These are phyloP conservation scores for Yamadazyma pseudoaaseri DNA, from an alignment of 1,139 yeast genomes.

Conservation along the genomic window DNA sequence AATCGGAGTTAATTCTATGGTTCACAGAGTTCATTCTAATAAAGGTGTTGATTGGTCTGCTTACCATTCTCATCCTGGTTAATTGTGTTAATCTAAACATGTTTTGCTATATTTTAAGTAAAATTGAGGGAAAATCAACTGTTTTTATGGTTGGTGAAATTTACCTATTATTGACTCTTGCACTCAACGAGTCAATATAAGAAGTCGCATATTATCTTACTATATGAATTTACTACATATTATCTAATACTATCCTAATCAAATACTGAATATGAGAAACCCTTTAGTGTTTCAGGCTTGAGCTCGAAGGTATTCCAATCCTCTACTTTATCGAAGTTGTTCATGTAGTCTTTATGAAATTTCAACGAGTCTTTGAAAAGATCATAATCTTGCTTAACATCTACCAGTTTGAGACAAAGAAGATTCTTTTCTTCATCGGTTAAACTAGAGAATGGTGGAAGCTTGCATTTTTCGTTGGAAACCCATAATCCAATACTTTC, in stretches of 20 bases:
- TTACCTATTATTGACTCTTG: too few species aligned
- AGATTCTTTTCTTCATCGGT: slow-evolving; percentile 11
- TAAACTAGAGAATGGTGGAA: slow-evolving; percentile 7
- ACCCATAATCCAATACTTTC: slow-evolving; percentile 13
- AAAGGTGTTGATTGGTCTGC: slow-evolving; percentile 11
- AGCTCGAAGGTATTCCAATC: slow-evolving; percentile 6
- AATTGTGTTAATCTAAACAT: slow-evolving; percentile 11
- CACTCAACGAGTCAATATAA: too few species aligned
- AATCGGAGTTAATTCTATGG: slow-evolving; percentile 51
- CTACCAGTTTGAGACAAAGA: slow-evolving; percentile 10
- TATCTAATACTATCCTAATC: too few species aligned
- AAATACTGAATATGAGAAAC: slow-evolving; percentile 3
- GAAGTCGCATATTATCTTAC: too few species aligned
- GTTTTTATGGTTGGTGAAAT: slow-evolving; percentile 1
- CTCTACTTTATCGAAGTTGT: slow-evolving; percentile 9
- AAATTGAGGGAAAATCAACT: not conserved
- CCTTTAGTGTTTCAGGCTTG: slow-evolving; percentile 9
- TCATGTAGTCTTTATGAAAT: slow-evolving; percentile 11
- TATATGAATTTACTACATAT: too few species aligned
- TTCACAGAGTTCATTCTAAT: slow-evolving; percentile 35
- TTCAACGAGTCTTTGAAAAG: slow-evolving; percentile 4
- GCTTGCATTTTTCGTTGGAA: slow-evolving; percentile 9
- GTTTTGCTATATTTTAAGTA: not conserved
- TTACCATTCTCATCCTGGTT: slow-evolving; percentile 7
- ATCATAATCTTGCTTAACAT: slow-evolving; percentile 4